Percentiles rank a stretch among this genome's conserved stretches.
phyloP scores from a whole-genome alignment of 768 basidiomycete genomes.

The Suillus americanus region DNA sequence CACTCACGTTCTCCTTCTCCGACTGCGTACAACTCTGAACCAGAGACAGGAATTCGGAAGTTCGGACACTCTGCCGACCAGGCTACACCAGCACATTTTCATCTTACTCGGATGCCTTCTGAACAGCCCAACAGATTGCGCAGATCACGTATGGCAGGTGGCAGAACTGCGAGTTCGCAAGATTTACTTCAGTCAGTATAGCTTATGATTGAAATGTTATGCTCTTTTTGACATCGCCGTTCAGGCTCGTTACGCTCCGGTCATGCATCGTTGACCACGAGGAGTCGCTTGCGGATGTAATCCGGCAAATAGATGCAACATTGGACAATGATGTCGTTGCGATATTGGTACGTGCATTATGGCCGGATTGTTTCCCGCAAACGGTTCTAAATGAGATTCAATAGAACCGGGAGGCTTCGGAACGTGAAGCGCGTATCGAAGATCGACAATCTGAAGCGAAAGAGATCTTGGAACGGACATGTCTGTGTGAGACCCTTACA shows the following conservation, averaged over 20 bases:
- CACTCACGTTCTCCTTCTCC: conserved; percentile 53
- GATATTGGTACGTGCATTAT: conserved; percentile 41
- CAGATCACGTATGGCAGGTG: conserved; percentile 25
- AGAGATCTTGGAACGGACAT: conserved; percentile 41
- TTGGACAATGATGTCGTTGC: conserved; percentile 41
- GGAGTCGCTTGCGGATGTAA: conserved; percentile 46
- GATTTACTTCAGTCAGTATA: conserved; percentile 67
- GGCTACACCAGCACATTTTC: conserved; percentile 1
- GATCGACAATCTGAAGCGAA: conserved; percentile 46
- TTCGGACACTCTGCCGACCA: conserved; percentile 31
- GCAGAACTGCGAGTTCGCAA: conserved; percentile 60
- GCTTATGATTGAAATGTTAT: conserved; percentile 4
- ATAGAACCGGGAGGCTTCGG: conserved; percentile 69
- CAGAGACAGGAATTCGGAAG: conserved; percentile 54
- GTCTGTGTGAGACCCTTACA: conserved; percentile 43
- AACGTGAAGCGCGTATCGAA: conserved; percentile 57
- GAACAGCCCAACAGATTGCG: conserved; percentile 14
- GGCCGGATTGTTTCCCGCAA: conserved; percentile 21
- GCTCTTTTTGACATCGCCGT: conserved; percentile 8
- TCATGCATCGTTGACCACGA: conserved; percentile 52
- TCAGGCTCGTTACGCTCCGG: conserved; percentile 54
- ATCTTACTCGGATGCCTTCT: neutral
- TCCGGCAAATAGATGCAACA: conserved; percentile 47
- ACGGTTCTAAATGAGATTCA: conserved; percentile 24
- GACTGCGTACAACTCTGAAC: conserved; percentile 71